These are phyloP conservation scores for Xylaria sp. DNA, from an alignment of 2,329 filamentous ascomycete genomes.

Conservation along the genomic window DNA sequence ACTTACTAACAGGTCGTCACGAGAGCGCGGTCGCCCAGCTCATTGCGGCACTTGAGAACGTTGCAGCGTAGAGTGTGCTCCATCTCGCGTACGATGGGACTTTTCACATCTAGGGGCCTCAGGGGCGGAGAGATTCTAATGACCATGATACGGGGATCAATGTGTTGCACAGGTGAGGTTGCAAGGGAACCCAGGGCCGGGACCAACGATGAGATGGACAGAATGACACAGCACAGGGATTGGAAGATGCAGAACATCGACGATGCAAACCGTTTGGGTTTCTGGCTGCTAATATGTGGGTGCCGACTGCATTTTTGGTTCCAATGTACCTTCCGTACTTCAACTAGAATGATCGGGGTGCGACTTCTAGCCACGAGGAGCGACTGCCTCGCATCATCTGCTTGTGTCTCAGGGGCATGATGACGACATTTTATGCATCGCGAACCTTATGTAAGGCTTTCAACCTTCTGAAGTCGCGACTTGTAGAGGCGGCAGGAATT, in stretches of 20 bases:
- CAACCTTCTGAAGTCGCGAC: no score
- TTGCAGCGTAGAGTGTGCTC: constrained; percentile 76
- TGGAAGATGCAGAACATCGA: background rate
- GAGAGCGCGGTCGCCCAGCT: constrained; percentile 65
- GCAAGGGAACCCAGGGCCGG: background rate
- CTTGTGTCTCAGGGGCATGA: background rate
- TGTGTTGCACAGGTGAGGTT: background rate
- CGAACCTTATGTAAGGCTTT: background rate
- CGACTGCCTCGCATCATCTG: background rate
- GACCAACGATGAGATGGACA: background rate
- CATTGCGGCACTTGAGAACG: constrained; percentile 65
- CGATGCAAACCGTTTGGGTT: background rate
- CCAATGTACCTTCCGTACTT: constrained; percentile 5
- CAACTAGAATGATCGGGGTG: background rate
- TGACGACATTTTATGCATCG: background rate
- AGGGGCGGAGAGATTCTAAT: constrained; percentile 9
- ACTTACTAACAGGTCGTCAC: constrained; percentile 81
- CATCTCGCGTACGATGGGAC: constrained; percentile 45
- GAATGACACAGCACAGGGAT: background rate
- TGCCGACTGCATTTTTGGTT: background rate
- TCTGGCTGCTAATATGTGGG: background rate
- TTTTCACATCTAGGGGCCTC: background rate
- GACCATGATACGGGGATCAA: constrained; percentile 12
- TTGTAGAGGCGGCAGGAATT: no score
- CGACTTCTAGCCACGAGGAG: background rate